These are phyloP conservation scores for Suillus bovinus DNA, from an alignment of 768 basidiomycete species.

Conservation along the genomic window DNA sequence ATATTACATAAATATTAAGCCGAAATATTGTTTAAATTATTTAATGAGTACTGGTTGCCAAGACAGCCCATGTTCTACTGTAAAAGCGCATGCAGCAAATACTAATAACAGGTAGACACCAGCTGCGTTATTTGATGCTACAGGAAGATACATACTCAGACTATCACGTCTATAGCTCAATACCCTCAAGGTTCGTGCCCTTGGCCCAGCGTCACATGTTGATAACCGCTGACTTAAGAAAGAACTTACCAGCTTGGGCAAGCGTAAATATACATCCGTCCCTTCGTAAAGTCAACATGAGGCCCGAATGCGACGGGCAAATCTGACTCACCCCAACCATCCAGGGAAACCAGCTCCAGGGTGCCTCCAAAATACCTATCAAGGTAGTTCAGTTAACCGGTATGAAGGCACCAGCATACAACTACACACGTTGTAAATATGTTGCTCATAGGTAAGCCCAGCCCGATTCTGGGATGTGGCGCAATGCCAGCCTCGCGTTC, in stretches of 20 bases:
- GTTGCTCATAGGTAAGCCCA: slow-evolving; percentile 87
- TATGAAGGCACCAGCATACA: neutral
- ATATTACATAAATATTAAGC: too few relatives aligned
- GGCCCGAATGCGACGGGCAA: neutral
- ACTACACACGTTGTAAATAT: slow-evolving; percentile 73
- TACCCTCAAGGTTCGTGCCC: slow-evolving; percentile 86
- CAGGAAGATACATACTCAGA: neutral
- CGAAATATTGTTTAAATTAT: too few relatives aligned
- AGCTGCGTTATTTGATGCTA: neutral
- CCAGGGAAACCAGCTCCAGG: slow-evolving; percentile 73
- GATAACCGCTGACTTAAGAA: neutral
- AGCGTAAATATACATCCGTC: slow-evolving; percentile 78
- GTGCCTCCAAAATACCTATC: slow-evolving; percentile 81
- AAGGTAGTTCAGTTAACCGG: neutral
- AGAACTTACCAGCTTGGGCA: slow-evolving; percentile 72
- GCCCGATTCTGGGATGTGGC: slow-evolving; percentile 68
- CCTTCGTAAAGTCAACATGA: slow-evolving; percentile 41
- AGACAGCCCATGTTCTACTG: too few relatives aligned
- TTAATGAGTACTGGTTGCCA: too few relatives aligned
- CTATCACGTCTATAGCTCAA: slow-evolving; percentile 51
- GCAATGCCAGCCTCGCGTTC: slow-evolving; percentile 48
- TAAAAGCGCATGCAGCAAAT: neutral
- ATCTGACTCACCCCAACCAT: slow-evolving; percentile 74
- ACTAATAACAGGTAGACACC: neutral
- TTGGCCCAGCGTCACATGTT: slow-evolving; percentile 27